These are phyloP conservation scores for Microcos paniculata DNA, from an alignment of 345 rosid genomes.

Conservation along the genomic window DNA sequence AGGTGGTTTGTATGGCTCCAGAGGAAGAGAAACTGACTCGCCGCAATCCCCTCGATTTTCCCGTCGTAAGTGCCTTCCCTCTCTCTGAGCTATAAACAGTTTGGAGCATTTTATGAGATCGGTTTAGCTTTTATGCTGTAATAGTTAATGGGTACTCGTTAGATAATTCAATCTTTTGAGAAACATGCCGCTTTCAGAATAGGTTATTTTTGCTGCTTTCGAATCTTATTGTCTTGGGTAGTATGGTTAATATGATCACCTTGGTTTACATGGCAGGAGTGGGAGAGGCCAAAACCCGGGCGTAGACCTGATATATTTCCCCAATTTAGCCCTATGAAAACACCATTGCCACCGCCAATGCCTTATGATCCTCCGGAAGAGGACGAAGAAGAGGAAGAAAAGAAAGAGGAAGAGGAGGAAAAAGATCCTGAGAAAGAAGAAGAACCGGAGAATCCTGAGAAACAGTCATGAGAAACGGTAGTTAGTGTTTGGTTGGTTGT, in stretches of 20 bases:
- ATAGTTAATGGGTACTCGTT: neutral
- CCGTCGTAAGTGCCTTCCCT: constrained; percentile 43
- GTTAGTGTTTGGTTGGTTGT: constrained; percentile 12
- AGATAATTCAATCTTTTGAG: neutral
- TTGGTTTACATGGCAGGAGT: constrained; percentile 46
- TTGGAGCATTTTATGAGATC: neutral
- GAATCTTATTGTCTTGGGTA: neutral
- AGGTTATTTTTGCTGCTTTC: neutral
- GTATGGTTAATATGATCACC: neutral
- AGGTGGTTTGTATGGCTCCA: constrained; percentile 69
- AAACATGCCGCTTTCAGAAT: constrained; percentile 9
- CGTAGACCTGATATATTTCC: constrained; percentile 78
- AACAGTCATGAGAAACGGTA: constrained; percentile 33
- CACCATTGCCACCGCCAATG: constrained; percentile 72
- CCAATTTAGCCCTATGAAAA: constrained; percentile 76
- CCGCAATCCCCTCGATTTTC: constrained; percentile 68
- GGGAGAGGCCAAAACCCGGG: constrained; percentile 78
- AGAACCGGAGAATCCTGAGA: constrained; percentile 33
- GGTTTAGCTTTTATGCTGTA: neutral
- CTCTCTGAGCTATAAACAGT: neutral
- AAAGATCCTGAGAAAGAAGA: constrained; percentile 60
- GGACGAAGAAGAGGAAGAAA: constrained; percentile 73
- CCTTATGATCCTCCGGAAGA: constrained; percentile 76
- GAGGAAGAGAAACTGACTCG: constrained; percentile 73
- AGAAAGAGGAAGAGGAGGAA: constrained; percentile 55